Evolutionary conservation across 225 moss, liverwort and hornwort species (phyloP), one percentile per base, ranked within the genome.

Genomic region (Neckera pumila): DNA sequence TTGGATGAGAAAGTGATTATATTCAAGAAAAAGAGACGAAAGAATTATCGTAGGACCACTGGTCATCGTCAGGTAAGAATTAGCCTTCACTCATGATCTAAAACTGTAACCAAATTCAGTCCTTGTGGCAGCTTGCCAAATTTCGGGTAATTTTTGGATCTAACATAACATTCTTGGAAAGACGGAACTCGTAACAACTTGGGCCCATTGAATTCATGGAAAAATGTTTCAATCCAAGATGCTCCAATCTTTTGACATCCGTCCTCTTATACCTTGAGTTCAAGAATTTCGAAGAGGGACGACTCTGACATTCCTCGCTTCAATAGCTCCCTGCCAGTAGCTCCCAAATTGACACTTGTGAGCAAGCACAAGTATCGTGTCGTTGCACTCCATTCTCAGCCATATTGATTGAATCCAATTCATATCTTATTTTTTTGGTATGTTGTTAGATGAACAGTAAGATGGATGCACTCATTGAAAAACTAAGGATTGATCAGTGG

Each of bases 21-120:
- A 47, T 97, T 98, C 92, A 97, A 98, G 93, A 97, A 97, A 86
- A 97, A 97, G 90, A 91, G 96, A 66, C 91, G 96, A 89, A 98
- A 98, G 86, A 96, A 98, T 75, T 96, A 96, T 91, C 94, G 96
- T 64, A 92, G 98, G 89, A 96, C 96, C 47, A 94, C 92, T 78
- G 96, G 96, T 76, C 96, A 98, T 91, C 93, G 98, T 78, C 98
- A 98, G 94, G 98, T 98, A 95, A 92, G 93, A 81, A 85, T 58
- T 62, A 57, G 25, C 43, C 53, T 78, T 49, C 25, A n/a, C 36
- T 42, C 21, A 69, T 20, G 77, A 54, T 60, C 3, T 40, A 36
- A 64, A 49, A 54, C 10, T 54, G 43, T 31, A 61, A 70, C 19
- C 11, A 18, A 47, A 67, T 83, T 85, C 93, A 96, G 85, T 38